Percentiles rank a stretch among this genome's conserved stretches.
Evolutionary conservation across 225 moss, liverwort and hornwort genomes (phyloP).

Genomic region (Lunularia cruciata): DNA sequence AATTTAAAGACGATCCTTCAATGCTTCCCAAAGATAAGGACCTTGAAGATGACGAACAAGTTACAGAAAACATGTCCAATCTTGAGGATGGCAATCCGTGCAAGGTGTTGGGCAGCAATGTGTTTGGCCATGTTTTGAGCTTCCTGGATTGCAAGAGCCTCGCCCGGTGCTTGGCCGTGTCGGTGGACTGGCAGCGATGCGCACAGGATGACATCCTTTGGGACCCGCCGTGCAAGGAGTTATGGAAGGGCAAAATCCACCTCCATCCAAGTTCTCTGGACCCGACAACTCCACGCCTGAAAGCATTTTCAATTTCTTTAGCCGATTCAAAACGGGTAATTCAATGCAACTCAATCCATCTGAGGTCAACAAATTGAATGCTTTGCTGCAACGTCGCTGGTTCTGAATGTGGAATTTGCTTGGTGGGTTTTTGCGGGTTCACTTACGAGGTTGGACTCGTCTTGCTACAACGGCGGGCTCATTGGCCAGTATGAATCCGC

Average conservation of each 20-base stretch:
- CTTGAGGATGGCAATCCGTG: conserved; percentile 9
- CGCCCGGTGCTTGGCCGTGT: conserved; percentile 15
- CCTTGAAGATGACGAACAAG: neutral
- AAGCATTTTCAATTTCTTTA: conserved; percentile 15
- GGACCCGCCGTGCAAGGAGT: conserved; percentile 10
- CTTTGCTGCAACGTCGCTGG: no score
- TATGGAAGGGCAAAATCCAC: conserved; percentile 21
- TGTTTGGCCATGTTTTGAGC: conserved; percentile 9
- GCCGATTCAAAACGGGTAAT: conserved; percentile 20
- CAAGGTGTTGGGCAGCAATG: conserved; percentile 7
- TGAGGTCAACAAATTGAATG: no score
- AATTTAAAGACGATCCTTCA: conserved; percentile 12
- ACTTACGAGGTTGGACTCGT: no score
- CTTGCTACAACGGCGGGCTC: no score
- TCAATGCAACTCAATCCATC: neutral
- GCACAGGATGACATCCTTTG: conserved; percentile 9
- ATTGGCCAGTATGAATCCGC: no score
- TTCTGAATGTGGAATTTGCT: no score
- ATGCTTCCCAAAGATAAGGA: neutral
- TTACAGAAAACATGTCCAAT: neutral
- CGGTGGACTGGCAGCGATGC: conserved; percentile 14
- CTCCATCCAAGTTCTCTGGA: neutral
- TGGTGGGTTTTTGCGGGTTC: no score
- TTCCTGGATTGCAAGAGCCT: conserved; percentile 17
- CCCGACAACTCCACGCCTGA: conserved; percentile 9